Percentiles rank a stretch among this genome's conserved stretches.
Conservation (phyloP, 345 rosid species). For the Citrus maxima region DNA sequence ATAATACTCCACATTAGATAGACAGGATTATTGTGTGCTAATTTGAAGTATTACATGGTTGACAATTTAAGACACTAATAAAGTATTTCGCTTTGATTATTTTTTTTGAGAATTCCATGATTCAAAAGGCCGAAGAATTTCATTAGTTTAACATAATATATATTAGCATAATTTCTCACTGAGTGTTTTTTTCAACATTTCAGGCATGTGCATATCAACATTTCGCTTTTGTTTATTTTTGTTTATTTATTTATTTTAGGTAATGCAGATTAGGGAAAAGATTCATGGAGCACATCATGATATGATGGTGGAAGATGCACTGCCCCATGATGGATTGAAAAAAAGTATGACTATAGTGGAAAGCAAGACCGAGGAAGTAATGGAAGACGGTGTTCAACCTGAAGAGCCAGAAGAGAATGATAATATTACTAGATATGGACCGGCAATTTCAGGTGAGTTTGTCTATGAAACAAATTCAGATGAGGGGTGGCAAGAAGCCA, state of each 20-base stretch:
- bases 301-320: slow-evolving; percentile 32
- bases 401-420: slow-evolving; percentile 30
- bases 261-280: slow-evolving; percentile 41
- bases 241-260: slow-evolving; percentile 47
- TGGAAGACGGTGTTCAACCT: slow-evolving; percentile 6
- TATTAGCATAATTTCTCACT: neutral
- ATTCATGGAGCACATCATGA: slow-evolving; percentile 27
- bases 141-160: neutral
- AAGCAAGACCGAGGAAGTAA: slow-evolving; percentile 19
- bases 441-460: slow-evolving; percentile 16
- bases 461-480: slow-evolving; percentile 42
- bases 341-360: slow-evolving; percentile 9
- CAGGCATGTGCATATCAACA: neutral
- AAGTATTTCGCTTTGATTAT: neutral
- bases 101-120: neutral
- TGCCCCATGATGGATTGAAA: slow-evolving; percentile 17
- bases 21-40: neutral
- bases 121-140: neutral
- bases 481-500: slow-evolving; percentile 78
- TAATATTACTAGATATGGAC: slow-evolving; percentile 5
- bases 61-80: neutral
- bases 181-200: neutral
- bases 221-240: neutral
- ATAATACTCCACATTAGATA: neutral
- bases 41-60: neutral